These are phyloP conservation scores for Hebeloma cylindrosporum DNA, from an alignment of 768 basidiomycete species.

Conservation along the genomic window DNA sequence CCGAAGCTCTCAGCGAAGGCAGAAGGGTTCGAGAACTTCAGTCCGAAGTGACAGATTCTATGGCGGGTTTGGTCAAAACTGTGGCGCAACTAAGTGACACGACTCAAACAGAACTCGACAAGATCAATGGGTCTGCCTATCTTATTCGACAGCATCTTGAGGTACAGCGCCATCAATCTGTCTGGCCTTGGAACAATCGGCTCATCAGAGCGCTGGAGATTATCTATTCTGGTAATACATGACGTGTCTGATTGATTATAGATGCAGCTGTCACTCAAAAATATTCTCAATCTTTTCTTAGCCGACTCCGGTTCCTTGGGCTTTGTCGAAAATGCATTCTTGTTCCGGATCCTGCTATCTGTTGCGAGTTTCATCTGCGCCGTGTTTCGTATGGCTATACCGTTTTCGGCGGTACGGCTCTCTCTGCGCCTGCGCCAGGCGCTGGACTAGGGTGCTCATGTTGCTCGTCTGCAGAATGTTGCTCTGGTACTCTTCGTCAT, in stretches of 20 bases:
- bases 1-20: conserved; percentile 18
- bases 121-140: conserved; percentile 45
- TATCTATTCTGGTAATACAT: conserved; percentile 7
- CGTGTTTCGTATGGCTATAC: conserved; percentile 31
- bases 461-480: conserved; percentile 29
- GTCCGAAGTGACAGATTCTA: conserved; percentile 33
- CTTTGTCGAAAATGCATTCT: conserved; percentile 23
- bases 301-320: conserved; percentile 30
- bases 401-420: conserved; percentile 40
- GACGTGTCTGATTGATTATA: neutral
- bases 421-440: neutral
- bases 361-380: conserved; percentile 29
- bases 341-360: conserved; percentile 25
- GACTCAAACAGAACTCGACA: conserved; percentile 43
- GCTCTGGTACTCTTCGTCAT: conserved; percentile 32
- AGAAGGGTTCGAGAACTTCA: conserved; percentile 36
- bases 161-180: conserved; percentile 9
- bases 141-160: conserved; percentile 32
- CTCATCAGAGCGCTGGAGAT: conserved; percentile 9
- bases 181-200: conserved; percentile 11
- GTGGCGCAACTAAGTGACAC: conserved; percentile 38
- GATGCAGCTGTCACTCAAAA: conserved; percentile 1
- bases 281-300: conserved; percentile 14
- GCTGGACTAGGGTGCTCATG: neutral
- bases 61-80: conserved; percentile 33